Base-by-base conservation (phyloP, 73 alveolate genomes). In the Paramecium caudatum region DNA sequence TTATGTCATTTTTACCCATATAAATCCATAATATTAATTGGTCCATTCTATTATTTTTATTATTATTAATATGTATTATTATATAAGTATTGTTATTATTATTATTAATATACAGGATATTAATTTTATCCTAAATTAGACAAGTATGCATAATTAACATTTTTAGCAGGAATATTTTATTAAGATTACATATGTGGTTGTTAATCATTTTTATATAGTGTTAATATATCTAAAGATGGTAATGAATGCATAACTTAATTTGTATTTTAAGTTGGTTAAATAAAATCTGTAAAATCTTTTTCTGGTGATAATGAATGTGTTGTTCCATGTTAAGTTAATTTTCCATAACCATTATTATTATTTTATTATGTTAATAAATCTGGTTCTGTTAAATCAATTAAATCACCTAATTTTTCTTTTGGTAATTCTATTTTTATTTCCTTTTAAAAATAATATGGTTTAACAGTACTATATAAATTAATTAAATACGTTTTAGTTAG, bases 271-370 rank as follows among this genome's bases (percentile, higher is more conserved):
- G 23, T 55, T 2, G 43, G 23, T 10, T 16, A 10, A 23, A 21
- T 21, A 5, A 55, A 55, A 23, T 55, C 80, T 5, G 2, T 21
- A 5, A 27, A 23, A 23, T 55, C 80, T 23, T 55, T 55, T 55
- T 55, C 80, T 55, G 80, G 80, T 17, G 80, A 55, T 27, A 55
- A 23, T 0, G 80, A 55, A 55, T 55, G 80, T 27, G 80, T 55
- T 2, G 80, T 55, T 55, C 80, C 80, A 55, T 19, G 13, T 10
- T 55, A 55, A 21, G 80, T 55, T 4, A 27, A 27, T 27, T 55
- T 55, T 19, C 45, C 80, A 27, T 55, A 43, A 21, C 55, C 50
- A 36, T 32, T 32, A 65, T 32, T 33, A 13, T 65, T 43, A 33
- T 2, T 32, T 65, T 65, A 33, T n/a, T n/a, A n/a, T n/a, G n/a